Evolutionary conservation across 768 basidiomycete species (phyloP), one percentile per base, ranked within the genome.

Genomic region (Rhodosporidiobolus sp.): DNA sequence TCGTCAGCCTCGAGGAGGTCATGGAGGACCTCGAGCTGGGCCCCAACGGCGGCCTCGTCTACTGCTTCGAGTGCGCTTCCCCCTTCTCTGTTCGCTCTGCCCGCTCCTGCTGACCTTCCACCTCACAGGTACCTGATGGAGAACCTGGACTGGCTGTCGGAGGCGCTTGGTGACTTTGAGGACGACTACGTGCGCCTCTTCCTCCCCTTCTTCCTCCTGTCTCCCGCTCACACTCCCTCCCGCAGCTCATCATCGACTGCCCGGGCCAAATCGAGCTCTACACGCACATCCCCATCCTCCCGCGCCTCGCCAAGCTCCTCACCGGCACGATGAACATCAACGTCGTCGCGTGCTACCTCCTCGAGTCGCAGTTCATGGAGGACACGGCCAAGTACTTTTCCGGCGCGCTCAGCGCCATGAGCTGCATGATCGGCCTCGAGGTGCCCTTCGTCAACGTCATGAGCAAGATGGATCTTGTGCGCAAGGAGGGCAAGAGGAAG

Each of bases 361-460:
- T 99, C 73, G 96, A 99, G 79, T 94, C 92, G 0, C 96, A 99
- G 77, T 99, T 99, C 82, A 98, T 98, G 93, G 96, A 99, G 82
- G 96, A 99, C 81, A 89, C 90, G 75, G 91, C 93, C 81, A 99
- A 99, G 79, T 99, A 96, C 83, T 99, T 99, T 82, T 90, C 92
- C 69, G 96, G 96, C 28, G 95, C 98, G 14, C 85, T 99, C 67
- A 91, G 91, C 54, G 96, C 96, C 38, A 97, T 99, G 96, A 94
- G 92, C 49, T 94, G 95, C 38, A 99, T 99, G 96, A 91, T 98
- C 48, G 94, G 93, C 77, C 86, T 99, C 52, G 96, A 97, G 79
- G 88, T 96, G 48, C 94, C 94, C 1, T 94, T 93, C 90, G 89
- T 99, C 72, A 98, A 98, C 78, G 83, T 98, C 80, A 93, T 99